Evolutionary conservation across 306 rosid genomes (phyloP).

Genomic region (Cicer cuneatum): DNA sequence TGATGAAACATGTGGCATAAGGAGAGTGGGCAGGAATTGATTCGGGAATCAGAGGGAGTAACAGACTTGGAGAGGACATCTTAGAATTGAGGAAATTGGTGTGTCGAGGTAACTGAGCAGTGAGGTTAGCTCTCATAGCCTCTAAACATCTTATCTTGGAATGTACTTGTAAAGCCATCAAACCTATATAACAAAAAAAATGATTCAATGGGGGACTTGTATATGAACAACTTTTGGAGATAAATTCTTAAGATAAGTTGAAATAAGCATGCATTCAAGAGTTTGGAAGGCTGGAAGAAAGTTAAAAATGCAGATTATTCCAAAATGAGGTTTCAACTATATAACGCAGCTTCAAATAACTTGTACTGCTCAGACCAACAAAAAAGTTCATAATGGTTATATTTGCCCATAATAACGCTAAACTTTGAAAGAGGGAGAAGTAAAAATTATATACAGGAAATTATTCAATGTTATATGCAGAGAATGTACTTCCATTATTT

Average conservation of each 20-base stretch:
- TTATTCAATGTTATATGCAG: neutral
- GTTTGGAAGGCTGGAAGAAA: constrained; percentile 18
- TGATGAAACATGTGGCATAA: neutral
- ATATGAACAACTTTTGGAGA: constrained; percentile 18
- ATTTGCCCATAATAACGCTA: constrained; percentile 29
- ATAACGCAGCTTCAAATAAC: constrained; percentile 33
- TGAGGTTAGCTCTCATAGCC: constrained; percentile 59
- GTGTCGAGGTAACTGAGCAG: neutral
- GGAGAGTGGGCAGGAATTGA: neutral
- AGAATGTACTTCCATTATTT: constrained; percentile 8
- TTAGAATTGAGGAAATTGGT: neutral
- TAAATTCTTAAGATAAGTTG: constrained; percentile 14
- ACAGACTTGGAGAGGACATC: neutral
- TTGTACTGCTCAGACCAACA: constrained; percentile 33
- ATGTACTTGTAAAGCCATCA: constrained; percentile 99
- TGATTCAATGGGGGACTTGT: constrained; percentile 25
- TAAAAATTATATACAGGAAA: constrained; percentile 22
- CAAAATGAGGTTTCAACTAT: constrained; percentile 20
- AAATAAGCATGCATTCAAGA: constrained; percentile 31
- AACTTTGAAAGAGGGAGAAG: constrained; percentile 14
- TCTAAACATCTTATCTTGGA: constrained; percentile 91
- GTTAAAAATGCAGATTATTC: constrained; percentile 6
- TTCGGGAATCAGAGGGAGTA: neutral
- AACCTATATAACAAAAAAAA: constrained; percentile 45
- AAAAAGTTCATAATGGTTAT: constrained; percentile 19